Conservation (phyloP, 257 asterid genomes). For the Solanum pennellii region DNA sequence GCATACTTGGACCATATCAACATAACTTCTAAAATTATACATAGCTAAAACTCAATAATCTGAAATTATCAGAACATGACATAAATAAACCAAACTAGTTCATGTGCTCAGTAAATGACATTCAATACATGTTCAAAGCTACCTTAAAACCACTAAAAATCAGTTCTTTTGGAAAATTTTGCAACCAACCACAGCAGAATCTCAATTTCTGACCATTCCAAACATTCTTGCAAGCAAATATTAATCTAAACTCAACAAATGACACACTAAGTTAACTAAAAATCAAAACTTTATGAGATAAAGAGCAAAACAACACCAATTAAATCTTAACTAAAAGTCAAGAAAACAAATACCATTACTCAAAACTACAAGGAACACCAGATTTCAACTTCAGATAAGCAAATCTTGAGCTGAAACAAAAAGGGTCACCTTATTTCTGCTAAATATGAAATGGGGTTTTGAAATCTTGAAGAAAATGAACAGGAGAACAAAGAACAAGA, state of each 20-base stretch:
- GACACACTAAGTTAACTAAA: background rate
- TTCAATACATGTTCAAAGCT: background rate
- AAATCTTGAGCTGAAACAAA: background rate
- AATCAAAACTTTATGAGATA: background rate
- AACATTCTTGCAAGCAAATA: background rate
- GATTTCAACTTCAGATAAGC: background rate
- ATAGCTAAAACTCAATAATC: background rate
- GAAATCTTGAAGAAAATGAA: background rate
- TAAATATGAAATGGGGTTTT: background rate
- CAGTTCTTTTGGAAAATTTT: background rate
- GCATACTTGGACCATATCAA: background rate
- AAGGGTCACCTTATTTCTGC: background rate
- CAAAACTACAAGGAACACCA: background rate
- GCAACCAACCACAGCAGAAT: background rate
- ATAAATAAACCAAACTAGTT: background rate
- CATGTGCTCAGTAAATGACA: background rate
- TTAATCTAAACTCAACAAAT: background rate
- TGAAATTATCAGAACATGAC: background rate
- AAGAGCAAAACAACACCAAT: background rate
- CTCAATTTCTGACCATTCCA: background rate
- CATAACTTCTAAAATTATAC: background rate
- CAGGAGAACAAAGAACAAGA: background rate
- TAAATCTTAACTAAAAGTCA: background rate
- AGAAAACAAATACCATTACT: background rate
- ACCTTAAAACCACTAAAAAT: background rate